These are phyloP conservation scores for Nidularia pulvinata DNA, from an alignment of 768 basidiomycete genomes.

Conservation along the genomic window DNA sequence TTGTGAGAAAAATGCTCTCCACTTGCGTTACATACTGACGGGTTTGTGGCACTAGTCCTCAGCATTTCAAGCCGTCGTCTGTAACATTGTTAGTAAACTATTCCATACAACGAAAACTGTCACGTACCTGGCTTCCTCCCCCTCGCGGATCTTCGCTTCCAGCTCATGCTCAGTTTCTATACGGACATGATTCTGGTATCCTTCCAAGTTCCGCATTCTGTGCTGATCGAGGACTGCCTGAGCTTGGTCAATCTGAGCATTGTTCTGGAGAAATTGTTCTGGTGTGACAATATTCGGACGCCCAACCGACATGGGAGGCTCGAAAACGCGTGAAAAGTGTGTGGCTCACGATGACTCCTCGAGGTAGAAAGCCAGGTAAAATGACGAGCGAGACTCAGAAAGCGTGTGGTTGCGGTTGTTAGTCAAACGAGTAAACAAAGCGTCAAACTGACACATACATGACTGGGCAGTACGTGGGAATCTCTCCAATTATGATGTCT, in stretches of 20 bases:
- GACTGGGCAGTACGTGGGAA: neutral
- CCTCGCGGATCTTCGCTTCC: conserved; percentile 33
- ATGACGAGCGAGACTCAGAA: neutral
- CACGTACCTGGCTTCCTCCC: conserved; percentile 41
- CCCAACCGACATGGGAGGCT: conserved; percentile 14
- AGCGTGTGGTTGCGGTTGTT: neutral
- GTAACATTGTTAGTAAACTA: neutral
- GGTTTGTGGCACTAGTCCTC: neutral
- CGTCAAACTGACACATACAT: neutral
- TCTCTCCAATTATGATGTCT: conserved; percentile 12
- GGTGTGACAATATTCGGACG: conserved; percentile 15
- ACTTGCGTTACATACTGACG: too few species aligned
- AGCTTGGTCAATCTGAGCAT: conserved; percentile 21
- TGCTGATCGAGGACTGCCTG: conserved; percentile 27
- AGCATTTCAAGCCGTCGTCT: neutral
- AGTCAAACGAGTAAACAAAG: neutral
- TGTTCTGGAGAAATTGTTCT: conserved; percentile 26
- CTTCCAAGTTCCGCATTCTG: conserved; percentile 39
- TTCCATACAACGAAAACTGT: neutral
- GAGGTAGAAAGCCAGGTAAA: neutral
- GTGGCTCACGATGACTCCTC: neutral
- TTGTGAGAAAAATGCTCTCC: too few species aligned
- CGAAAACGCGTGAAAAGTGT: neutral
- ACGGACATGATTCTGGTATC: conserved; percentile 18
- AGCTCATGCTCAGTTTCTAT: conserved; percentile 22